Conservation (phyloP, 441 rosid species). For the Gossypium laxum region DNA sequence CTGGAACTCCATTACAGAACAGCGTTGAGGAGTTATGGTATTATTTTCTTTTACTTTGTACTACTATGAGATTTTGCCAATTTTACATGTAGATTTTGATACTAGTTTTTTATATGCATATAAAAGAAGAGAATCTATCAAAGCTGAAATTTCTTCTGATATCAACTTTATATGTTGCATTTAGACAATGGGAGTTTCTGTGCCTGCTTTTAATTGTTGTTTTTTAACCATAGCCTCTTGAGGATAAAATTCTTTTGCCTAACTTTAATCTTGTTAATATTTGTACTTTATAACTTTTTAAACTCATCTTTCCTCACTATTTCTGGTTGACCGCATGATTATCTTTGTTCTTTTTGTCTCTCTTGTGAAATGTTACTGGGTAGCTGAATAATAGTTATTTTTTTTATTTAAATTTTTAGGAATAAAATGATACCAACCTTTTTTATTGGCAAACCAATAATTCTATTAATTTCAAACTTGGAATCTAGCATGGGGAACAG, state of each 20-base stretch:
- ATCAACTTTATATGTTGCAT: not conserved
- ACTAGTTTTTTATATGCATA: not conserved
- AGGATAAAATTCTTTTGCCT: not conserved
- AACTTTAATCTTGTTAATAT: not conserved
- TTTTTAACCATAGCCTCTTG: not conserved
- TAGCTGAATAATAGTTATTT: not conserved
- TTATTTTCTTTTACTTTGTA: conserved; percentile 7
- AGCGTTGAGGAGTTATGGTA: conserved; percentile 99
- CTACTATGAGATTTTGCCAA: not conserved
- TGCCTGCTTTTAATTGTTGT: not conserved
- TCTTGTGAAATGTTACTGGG: not conserved
- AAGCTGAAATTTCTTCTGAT: not conserved
- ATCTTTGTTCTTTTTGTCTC: not conserved
- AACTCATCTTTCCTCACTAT: not conserved
- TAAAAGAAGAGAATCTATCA: not conserved
- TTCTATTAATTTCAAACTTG: not conserved
- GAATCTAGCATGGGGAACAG: not conserved
- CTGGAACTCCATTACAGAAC: conserved; percentile 98
- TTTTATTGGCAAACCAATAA: not conserved
- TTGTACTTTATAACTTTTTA: not conserved
- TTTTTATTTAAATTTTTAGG: not conserved
- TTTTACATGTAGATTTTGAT: not conserved
- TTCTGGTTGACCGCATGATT: not conserved
- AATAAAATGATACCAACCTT: not conserved
- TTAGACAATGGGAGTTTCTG: not conserved